A percentile compares a stretch with the other conserved stretches of the same genome.
These are phyloP conservation scores for Neofusicoccum kwambonambiense DNA, from an alignment of 2,329 filamentous ascomycete species.

Conservation along the genomic window DNA sequence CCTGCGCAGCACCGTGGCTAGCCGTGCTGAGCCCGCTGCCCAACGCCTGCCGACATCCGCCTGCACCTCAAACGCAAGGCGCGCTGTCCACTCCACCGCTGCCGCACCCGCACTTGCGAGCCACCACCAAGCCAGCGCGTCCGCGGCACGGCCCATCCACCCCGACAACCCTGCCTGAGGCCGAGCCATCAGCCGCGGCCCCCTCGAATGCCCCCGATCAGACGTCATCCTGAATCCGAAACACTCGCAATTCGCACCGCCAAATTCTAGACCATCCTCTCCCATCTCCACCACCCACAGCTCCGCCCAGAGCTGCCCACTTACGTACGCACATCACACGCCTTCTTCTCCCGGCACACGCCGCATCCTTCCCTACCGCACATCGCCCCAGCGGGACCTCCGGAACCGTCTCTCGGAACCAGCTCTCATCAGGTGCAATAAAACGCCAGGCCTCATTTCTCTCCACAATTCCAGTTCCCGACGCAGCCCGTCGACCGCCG, in stretches of 20 bases:
- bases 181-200: conserved; percentile 7
- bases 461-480: not conserved
- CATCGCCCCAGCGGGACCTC: too few species aligned
- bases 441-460: not conserved
- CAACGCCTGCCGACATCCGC: not conserved
- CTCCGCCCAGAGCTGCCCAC: not conserved
- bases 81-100: not conserved
- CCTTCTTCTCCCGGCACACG: not conserved
- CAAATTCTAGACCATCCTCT: not conserved
- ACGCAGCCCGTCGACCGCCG: not conserved
- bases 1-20: not conserved
- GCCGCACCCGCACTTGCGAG: not conserved
- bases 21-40: not conserved
- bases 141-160: conserved; percentile 8
- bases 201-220: conserved; percentile 1
- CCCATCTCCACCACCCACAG: not conserved
- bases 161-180: not conserved
- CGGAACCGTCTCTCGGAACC: too few species aligned
- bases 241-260: not conserved
- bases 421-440: not conserved
- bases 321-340: not conserved
- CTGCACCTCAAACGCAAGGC: not conserved
- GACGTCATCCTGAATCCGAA: conserved; percentile 10
- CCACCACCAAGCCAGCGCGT: not conserved
- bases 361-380: not conserved